A percentile compares a stretch with the other conserved stretches of the same genome.
phyloP scores from a whole-genome alignment of 495 filamentous ascomycete species.

The Penicillium pulvis region DNA sequence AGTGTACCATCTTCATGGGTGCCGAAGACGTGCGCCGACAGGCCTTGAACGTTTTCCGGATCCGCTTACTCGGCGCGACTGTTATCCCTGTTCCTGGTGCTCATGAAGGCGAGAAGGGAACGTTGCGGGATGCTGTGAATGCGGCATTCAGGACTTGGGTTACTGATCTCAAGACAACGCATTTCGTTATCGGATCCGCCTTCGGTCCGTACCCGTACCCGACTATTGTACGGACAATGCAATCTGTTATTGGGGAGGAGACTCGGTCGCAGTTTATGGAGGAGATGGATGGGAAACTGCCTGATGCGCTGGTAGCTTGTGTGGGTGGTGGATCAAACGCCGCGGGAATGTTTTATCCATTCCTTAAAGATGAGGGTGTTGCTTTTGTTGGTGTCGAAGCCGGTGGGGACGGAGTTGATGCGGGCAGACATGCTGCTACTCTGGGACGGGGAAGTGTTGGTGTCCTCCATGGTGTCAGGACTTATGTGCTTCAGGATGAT shows the following conservation, averaged over 20 bases:
- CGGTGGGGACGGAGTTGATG: constrained; percentile 70
- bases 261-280: constrained; percentile 86
- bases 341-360: constrained; percentile 95
- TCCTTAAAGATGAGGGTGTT: constrained; percentile 80
- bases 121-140: constrained; percentile 92
- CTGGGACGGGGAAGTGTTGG: constrained; percentile 82
- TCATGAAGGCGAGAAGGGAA: constrained; percentile 73
- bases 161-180: constrained; percentile 82
- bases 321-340: constrained; percentile 94
- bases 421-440: constrained; percentile 78
- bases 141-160: constrained; percentile 92
- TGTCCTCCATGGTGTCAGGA: constrained; percentile 90
- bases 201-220: constrained; percentile 97
- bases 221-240: constrained; percentile 95
- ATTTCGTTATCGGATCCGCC: constrained; percentile 95
- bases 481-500: constrained; percentile 86
- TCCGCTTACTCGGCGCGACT: constrained; percentile 86
- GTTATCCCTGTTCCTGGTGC: constrained; percentile 69
- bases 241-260: constrained; percentile 90
- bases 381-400: constrained; percentile 80
- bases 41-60: constrained; percentile 93
- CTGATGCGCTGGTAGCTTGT: constrained; percentile 94
- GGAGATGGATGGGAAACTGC: constrained; percentile 72
- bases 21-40: constrained; percentile 95
- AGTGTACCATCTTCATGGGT: constrained; percentile 96